Evolutionary conservation across 2,329 filamentous ascomycete species (phyloP).

Genomic region (Fusarium avenaceum): DNA sequence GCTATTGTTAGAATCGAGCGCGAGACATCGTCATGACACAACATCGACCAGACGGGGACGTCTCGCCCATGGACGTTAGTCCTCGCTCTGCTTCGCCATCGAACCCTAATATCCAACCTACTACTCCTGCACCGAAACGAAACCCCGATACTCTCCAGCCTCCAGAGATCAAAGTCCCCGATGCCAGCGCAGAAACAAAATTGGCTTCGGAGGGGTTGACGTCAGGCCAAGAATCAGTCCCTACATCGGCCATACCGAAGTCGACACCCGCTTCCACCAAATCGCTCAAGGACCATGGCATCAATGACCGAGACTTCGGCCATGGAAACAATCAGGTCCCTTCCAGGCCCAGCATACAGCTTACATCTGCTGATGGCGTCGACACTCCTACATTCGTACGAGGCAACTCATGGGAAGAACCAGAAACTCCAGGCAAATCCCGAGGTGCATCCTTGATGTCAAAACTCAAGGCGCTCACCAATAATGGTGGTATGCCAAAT

Average conservation of each 20-base stretch:
- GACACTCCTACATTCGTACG: slow-evolving; percentile 68
- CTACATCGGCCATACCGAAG: slow-evolving; percentile 36
- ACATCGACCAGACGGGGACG: slow-evolving; percentile 39
- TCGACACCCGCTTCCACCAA: slow-evolving; percentile 44
- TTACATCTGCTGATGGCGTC: slow-evolving; percentile 69
- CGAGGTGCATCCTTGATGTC: slow-evolving; percentile 78
- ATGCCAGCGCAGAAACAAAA: slow-evolving; percentile 30
- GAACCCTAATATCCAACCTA: slow-evolving; percentile 35
- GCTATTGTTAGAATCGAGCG: slow-evolving; percentile 19
- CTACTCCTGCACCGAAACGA: slow-evolving; percentile 31
- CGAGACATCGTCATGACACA: slow-evolving; percentile 42
- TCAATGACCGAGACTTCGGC: slow-evolving; percentile 43
- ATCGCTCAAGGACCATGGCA: slow-evolving; percentile 41
- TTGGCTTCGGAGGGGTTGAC: slow-evolving; percentile 20
- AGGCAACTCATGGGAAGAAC: slow-evolving; percentile 76
- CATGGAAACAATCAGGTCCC: slow-evolving; percentile 20
- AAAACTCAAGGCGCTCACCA: slow-evolving; percentile 81
- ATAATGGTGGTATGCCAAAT: slow-evolving; percentile 62
- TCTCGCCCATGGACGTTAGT: slow-evolving; percentile 41
- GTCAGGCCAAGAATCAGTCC: slow-evolving; percentile 21
- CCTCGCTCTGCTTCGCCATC: slow-evolving; percentile 42
- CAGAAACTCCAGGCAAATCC: slow-evolving; percentile 70
- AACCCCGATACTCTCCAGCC: slow-evolving; percentile 41
- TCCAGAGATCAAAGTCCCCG: slow-evolving; percentile 38
- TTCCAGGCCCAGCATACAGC: slow-evolving; percentile 77